Evolutionary conservation across 129 eudicot species (phyloP).

Genomic region (Flaveria ramosissima): DNA sequence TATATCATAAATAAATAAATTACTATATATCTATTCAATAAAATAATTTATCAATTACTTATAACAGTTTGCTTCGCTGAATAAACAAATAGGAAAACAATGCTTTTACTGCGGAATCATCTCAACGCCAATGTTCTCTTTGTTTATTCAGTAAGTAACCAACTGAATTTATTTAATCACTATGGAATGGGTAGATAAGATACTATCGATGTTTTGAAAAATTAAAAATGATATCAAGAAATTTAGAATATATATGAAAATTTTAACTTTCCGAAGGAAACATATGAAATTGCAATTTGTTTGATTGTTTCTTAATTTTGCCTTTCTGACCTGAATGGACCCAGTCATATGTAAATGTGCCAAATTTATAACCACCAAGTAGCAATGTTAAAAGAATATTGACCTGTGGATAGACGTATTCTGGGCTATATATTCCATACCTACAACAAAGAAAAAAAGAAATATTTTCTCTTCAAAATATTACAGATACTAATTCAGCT

Average conservation of each 20-base stretch:
- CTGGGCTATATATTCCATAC: slow-evolving; percentile 72
- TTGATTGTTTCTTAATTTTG: background rate
- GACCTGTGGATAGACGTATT: slow-evolving; percentile 84
- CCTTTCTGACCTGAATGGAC: background rate
- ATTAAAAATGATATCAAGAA: too few species aligned
- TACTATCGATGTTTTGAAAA: background rate
- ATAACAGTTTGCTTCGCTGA: too few species aligned
- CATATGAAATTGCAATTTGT: background rate
- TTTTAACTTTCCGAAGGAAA: background rate
- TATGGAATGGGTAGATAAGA: background rate
- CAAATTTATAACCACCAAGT: background rate
- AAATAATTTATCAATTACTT: too few species aligned
- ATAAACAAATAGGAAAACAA: too few species aligned
- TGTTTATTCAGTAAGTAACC: background rate
- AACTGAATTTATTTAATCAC: too few species aligned
- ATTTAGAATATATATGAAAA: background rate
- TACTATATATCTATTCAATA: too few species aligned
- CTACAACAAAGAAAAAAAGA: slow-evolving; percentile 41
- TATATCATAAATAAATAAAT: background rate
- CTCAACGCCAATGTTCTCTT: background rate
- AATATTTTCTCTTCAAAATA: background rate
- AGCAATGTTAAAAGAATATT: slow-evolving; percentile 25
- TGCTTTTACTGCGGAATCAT: background rate
- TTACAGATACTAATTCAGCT: background rate
- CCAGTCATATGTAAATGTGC: slow-evolving; percentile 10